Evolutionary conservation across 345 rosid species (phyloP).

Genomic region (Linum trigynum): DNA sequence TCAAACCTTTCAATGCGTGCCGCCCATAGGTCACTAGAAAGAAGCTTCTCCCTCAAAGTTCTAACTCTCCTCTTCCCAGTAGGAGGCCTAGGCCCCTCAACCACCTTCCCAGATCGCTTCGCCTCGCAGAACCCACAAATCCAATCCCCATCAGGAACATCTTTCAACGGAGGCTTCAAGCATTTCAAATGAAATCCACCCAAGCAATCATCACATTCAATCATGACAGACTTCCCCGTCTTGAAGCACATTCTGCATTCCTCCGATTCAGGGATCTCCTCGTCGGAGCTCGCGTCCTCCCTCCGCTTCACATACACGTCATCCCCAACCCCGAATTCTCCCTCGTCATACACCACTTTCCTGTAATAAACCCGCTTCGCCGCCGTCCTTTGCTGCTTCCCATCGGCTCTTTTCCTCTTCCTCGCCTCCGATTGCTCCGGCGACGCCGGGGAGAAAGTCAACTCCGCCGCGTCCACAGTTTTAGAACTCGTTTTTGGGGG

Average conservation of each 20-base stretch:
- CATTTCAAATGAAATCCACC: constrained; percentile 91
- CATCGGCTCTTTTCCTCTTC: not conserved
- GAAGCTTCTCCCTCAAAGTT: constrained; percentile 84
- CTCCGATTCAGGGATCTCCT: constrained; percentile 60
- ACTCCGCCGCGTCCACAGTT: not conserved
- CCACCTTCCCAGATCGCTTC: constrained; percentile 37
- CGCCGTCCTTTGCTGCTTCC: not conserved
- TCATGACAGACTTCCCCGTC: constrained; percentile 52
- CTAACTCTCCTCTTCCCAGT: constrained; percentile 55
- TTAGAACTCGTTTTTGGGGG: not conserved
- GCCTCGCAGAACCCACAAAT: constrained; percentile 63
- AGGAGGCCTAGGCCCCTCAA: constrained; percentile 46
- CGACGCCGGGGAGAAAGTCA: not conserved
- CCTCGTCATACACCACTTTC: constrained; percentile 62
- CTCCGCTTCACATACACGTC: constrained; percentile 81
- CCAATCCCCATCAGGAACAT: constrained; percentile 91
- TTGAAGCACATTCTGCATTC: constrained; percentile 76
- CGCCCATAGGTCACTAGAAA: constrained; percentile 76
- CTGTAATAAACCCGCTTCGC: constrained; percentile 48
- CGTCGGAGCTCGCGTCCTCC: constrained; percentile 58
- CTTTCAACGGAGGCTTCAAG: constrained; percentile 64
- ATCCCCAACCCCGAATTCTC: constrained; percentile 64
- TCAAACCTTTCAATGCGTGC: constrained; percentile 63
- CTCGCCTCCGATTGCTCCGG: not conserved
- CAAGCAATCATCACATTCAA: constrained; percentile 84